Evolutionary conservation across 2,329 filamentous ascomycete species (phyloP).

Genomic region (Tympanopsis confertula): DNA sequence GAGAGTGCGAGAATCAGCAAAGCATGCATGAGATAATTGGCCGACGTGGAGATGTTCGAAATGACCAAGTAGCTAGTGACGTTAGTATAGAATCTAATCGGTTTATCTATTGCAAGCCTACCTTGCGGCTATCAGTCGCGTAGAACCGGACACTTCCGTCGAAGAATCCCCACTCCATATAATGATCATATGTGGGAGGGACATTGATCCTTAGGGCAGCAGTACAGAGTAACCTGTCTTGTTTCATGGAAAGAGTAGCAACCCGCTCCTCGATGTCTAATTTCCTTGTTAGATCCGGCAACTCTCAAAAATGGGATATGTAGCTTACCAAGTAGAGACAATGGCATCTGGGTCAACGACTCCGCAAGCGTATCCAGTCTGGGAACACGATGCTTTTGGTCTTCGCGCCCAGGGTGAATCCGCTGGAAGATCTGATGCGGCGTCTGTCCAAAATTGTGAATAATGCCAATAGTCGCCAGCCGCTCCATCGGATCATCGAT

Average conservation of each 20-base stretch:
- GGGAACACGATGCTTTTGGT: slow-evolving; percentile 48
- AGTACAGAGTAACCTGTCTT: slow-evolving; percentile 73
- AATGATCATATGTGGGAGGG: slow-evolving; percentile 74
- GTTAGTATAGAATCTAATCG: neutral
- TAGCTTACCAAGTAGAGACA: slow-evolving; percentile 56
- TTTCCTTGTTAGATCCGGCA: slow-evolving; percentile 5
- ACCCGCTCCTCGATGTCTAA: slow-evolving; percentile 66
- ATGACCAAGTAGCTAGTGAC: slow-evolving; percentile 54
- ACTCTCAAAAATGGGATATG: neutral
- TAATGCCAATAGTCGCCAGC: slow-evolving; percentile 82
- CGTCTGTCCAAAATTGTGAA: slow-evolving; percentile 97
- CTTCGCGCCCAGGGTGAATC: slow-evolving; percentile 67
- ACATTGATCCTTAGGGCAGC: slow-evolving; percentile 79
- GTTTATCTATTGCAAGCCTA: slow-evolving; percentile 14
- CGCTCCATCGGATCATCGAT: slow-evolving; percentile 83
- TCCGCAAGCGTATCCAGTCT: slow-evolving; percentile 70
- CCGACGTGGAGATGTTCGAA: slow-evolving; percentile 92
- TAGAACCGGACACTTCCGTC: slow-evolving; percentile 91
- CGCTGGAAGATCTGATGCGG: slow-evolving; percentile 86
- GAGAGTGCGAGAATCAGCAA: slow-evolving; percentile 81
- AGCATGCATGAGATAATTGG: slow-evolving; percentile 71
- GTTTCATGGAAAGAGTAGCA: slow-evolving; percentile 63
- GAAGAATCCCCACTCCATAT: slow-evolving; percentile 89
- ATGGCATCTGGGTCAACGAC: slow-evolving; percentile 64
- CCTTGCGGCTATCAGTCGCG: slow-evolving; percentile 68